These are phyloP conservation scores for Penicillium malachiteum DNA, from an alignment of 495 filamentous ascomycete genomes.

Conservation along the genomic window DNA sequence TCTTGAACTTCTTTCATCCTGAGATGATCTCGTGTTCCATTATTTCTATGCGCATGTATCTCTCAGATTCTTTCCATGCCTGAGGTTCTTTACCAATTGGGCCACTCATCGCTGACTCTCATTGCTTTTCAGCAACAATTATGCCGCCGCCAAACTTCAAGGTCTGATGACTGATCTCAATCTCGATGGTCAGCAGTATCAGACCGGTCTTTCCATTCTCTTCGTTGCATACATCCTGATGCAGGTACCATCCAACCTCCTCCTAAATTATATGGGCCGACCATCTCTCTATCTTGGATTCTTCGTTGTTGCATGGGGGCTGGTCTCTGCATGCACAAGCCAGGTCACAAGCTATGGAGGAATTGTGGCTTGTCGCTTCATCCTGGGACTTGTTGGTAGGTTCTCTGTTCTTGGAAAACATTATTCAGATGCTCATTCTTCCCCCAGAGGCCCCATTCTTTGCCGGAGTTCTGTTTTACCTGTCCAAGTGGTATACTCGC, in stretches of 20 bases:
- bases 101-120: neutral
- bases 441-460: constrained; percentile 42
- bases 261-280: constrained; percentile 52
- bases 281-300: constrained; percentile 43
- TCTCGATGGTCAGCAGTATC: constrained; percentile 38
- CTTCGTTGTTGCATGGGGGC: constrained; percentile 51
- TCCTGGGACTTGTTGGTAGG: constrained; percentile 41
- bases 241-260: constrained; percentile 55
- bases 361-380: constrained; percentile 50
- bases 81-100: too few relatives aligned
- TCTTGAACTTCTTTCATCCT: neutral
- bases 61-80: too few relatives aligned
- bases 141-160: constrained; percentile 49
- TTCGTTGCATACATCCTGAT: constrained; percentile 51
- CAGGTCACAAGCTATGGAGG: constrained; percentile 47
- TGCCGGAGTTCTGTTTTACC: constrained; percentile 46
- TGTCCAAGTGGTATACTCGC: constrained; percentile 57
- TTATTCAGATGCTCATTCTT: too few relatives aligned
- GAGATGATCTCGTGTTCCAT: too few relatives aligned
- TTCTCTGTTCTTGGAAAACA: too few relatives aligned
- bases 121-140: constrained; percentile 40
- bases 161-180: constrained; percentile 44
- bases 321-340: constrained; percentile 47
- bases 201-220: constrained; percentile 44
- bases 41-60: too few relatives aligned